Evolutionary conservation across 2,329 filamentous ascomycete species (phyloP).

Genomic region (Epichloe glyceriae): DNA sequence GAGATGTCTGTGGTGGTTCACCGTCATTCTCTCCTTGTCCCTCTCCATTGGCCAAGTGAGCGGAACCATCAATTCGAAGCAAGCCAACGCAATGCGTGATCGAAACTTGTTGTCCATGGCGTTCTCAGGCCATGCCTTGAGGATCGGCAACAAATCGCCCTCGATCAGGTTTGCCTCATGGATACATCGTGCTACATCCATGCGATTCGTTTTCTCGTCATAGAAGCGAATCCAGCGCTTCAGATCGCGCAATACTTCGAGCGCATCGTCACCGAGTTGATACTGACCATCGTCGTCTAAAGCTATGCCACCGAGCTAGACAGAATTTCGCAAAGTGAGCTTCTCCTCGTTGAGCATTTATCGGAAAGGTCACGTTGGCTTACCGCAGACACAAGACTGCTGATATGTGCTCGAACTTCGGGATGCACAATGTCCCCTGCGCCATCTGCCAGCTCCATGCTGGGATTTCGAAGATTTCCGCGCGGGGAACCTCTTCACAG

Average conservation of each 20-base stretch:
- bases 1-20: slow-evolving; percentile 85
- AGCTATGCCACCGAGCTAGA: slow-evolving; percentile 71
- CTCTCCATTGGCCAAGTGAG: slow-evolving; percentile 88
- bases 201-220: slow-evolving; percentile 83
- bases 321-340: neutral
- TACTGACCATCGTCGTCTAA: slow-evolving; percentile 72
- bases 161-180: slow-evolving; percentile 86
- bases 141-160: slow-evolving; percentile 79
- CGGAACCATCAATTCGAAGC: slow-evolving; percentile 80
- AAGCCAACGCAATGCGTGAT: slow-evolving; percentile 68
- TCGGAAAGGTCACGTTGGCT: slow-evolving; percentile 23
- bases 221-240: slow-evolving; percentile 92
- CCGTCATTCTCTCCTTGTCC: slow-evolving; percentile 66
- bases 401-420: slow-evolving; percentile 85
- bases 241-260: slow-evolving; percentile 83
- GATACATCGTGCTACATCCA: slow-evolving; percentile 88
- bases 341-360: neutral
- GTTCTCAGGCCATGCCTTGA: slow-evolving; percentile 68
- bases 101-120: slow-evolving; percentile 61
- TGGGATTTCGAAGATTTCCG: neutral
- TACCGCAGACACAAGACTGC: slow-evolving; percentile 86
- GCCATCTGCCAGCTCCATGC: slow-evolving; percentile 42
- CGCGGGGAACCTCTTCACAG: neutral
- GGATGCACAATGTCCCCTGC: slow-evolving; percentile 62
- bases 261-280: slow-evolving; percentile 80